phyloP scores from a whole-genome alignment of 768 basidiomycete genomes.

The Phylloporus rhodoxanthus region DNA sequence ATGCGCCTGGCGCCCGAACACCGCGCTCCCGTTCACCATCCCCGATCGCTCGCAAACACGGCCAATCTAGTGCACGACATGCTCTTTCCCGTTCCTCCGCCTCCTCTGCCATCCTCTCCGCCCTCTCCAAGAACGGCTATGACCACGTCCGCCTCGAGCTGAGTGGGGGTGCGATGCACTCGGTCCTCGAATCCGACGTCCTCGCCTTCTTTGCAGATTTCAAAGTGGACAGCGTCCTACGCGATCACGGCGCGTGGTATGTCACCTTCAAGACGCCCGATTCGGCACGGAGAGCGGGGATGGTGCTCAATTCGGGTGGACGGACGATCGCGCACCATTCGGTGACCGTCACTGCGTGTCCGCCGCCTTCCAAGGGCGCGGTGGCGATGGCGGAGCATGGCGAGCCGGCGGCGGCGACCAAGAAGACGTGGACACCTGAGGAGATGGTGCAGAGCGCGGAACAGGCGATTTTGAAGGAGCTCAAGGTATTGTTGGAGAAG shows the following conservation, averaged over 20 bases:
- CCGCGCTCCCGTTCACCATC: constrained; percentile 36
- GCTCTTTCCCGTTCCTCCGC: constrained; percentile 18
- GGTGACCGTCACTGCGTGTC: constrained; percentile 47
- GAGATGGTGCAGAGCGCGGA: constrained; percentile 53
- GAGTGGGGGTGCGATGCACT: constrained; percentile 39
- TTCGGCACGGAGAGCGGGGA: constrained; percentile 60
- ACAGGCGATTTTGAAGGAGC: constrained; percentile 51
- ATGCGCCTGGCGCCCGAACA: constrained; percentile 15
- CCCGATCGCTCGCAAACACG: constrained; percentile 37
- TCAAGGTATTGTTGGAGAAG: constrained; percentile 51
- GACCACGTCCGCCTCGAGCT: constrained; percentile 62
- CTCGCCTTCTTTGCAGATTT: constrained; percentile 62
- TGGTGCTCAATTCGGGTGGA: constrained; percentile 49
- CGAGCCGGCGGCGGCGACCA: constrained; percentile 28
- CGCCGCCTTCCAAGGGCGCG: constrained; percentile 31
- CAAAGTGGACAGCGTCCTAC: constrained; percentile 65
- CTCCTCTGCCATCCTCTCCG: constrained; percentile 28
- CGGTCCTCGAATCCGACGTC: constrained; percentile 65
- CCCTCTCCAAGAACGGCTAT: constrained; percentile 54
- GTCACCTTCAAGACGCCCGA: constrained; percentile 66
- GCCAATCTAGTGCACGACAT: constrained; percentile 26
- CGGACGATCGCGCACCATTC: constrained; percentile 55
- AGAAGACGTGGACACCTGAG: constrained; percentile 46
- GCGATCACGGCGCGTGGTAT: constrained; percentile 70
- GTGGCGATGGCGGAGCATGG: constrained; percentile 28